Base-by-base conservation (phyloP, 1,284 basidiomycete genomes). In the Coniophora puteana region DNA sequence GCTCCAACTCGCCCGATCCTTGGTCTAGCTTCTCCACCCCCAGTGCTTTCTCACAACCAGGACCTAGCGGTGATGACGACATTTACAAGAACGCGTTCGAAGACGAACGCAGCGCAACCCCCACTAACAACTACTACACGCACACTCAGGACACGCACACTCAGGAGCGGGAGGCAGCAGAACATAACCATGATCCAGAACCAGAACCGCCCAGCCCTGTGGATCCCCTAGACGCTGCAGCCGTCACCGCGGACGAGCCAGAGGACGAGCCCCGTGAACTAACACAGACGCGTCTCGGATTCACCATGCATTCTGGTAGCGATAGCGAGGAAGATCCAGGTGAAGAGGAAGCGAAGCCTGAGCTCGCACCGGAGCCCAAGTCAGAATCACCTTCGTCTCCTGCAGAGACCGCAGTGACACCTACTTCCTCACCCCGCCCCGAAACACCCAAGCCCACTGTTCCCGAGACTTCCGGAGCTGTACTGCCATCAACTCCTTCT, bases 1-100 rank as follows among this genome's bases (percentile, higher is more conserved):
- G 83, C 36, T 76, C 84, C 18, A 58, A 62, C 51, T 88, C 85
- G 14, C 84, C 84, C 38, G 86, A 90, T 58, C 86, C 87, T 49
- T 90, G 87, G 86, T 65, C 80, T 4, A 74, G 71, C 44, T 66
- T 62, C 36, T 59, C 59, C 16, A n/a, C n/a, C n/a, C n/a, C n/a
- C n/a, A n/a, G n/a, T n/a, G n/a, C n/a, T n/a, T n/a, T n/a, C n/a
- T n/a, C n/a, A n/a, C 58, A 66, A 30, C 34, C 48, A 13, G 25
- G 44, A 0, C 39, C 47, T 14, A 43, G 57, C 22, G 47, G 58
- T 20, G 24, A 52, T 18, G 59, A 59, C 38, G 59, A 54, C 43
- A 51, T 45, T 51, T 58, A 52, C 45, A 63, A 47, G 36, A 53
- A 59, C 29, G 62, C 57, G 14, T 67, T 66, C 36, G 61, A 63